Base-by-base conservation (phyloP, 192 early-diverging fungal genomes). In the Gorgonomyces haynaldii region DNA sequence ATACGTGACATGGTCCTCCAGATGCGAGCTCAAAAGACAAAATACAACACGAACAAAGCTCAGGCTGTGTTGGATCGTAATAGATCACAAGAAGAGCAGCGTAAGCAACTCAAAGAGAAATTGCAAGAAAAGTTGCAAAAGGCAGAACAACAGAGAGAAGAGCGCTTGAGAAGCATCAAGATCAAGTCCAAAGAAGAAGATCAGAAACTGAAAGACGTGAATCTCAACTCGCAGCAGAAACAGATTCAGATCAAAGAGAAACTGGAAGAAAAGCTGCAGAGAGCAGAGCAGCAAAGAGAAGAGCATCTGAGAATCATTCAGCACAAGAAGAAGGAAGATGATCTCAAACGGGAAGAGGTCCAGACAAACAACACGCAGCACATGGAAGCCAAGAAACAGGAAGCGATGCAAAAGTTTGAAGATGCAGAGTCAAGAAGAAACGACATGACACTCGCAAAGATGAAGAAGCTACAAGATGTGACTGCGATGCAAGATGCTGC, bases 41-140 rank as follows among this genome's bases (percentile, higher is more conserved):
- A n/a, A n/a, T n/a, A n/a, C n/a, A n/a, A n/a, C n/a, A n/a, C n/a
- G n/a, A n/a, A n/a, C n/a, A n/a, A n/a, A n/a, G n/a, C n/a, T n/a
- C n/a, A n/a, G n/a, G n/a, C n/a, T n/a, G n/a, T n/a, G n/a, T n/a
- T n/a, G n/a, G n/a, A n/a, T n/a, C n/a, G n/a, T n/a, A n/a, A n/a
- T n/a, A n/a, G n/a, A n/a, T n/a, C n/a, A n/a, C n/a, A 31, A 12
- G 30, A 41, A 41, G 39, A 41, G 39, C 39, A 41, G 16, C 39
- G 39, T 21, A 41, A 16, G 10, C 39, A 41, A 13, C 21, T 41
- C 13, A 19, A 24, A 13, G 21, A 41, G n/a, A 8, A 4, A 0
- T 9, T 41, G 6, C 6, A 41, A 8, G 39, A 41, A 41, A 41
- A 41, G 21, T 13, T 41, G 13, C n/a, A 4, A 4, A 41, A 41